These are phyloP conservation scores for Gomphus sp. DNA, from an alignment of 1,284 basidiomycete species.

Conservation along the genomic window DNA sequence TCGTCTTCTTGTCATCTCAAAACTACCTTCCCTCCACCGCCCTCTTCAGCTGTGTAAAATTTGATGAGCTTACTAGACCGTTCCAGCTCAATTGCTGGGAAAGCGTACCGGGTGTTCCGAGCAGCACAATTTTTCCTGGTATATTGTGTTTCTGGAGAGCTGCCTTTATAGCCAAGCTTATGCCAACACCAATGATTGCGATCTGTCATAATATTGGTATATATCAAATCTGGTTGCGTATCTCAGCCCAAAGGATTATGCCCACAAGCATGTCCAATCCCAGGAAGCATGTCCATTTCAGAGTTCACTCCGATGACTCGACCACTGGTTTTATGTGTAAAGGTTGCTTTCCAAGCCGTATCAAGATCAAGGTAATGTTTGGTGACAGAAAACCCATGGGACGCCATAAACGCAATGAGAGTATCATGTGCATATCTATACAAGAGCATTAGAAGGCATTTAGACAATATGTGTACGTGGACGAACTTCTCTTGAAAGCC, in stretches of 20 bases:
- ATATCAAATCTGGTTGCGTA: neutral
- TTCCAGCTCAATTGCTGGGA: neutral
- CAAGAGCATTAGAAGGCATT: neutral
- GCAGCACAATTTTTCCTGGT: conserved; percentile 63
- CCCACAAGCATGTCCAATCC: conserved; percentile 72
- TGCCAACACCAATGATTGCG: conserved; percentile 70
- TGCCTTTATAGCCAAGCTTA: conserved; percentile 62
- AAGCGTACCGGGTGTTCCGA: conserved; percentile 72
- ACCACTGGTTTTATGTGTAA: conserved; percentile 47
- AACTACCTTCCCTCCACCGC: conserved; percentile 67
- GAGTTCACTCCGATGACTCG: conserved; percentile 66
- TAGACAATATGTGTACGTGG: neutral
- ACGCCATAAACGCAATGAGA: conserved; percentile 45
- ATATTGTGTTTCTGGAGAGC: conserved; percentile 58
- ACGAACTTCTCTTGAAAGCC: conserved; percentile 46
- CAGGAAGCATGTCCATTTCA: conserved; percentile 58
- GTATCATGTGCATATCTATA: conserved; percentile 48
- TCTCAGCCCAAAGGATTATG: conserved; percentile 44
- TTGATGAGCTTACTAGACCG: neutral
- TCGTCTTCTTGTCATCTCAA: conserved; percentile 21
- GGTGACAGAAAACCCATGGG: conserved; percentile 55
- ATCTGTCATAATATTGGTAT: conserved; percentile 30
- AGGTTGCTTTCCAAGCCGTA: conserved; percentile 75
- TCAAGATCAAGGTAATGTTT: conserved; percentile 52
- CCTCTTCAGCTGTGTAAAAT: conserved; percentile 56